Evolutionary conservation across 208 protist species (phyloP), one percentile per base, ranked within the genome.

Genomic region (Wallacemonas rigidus): DNA sequence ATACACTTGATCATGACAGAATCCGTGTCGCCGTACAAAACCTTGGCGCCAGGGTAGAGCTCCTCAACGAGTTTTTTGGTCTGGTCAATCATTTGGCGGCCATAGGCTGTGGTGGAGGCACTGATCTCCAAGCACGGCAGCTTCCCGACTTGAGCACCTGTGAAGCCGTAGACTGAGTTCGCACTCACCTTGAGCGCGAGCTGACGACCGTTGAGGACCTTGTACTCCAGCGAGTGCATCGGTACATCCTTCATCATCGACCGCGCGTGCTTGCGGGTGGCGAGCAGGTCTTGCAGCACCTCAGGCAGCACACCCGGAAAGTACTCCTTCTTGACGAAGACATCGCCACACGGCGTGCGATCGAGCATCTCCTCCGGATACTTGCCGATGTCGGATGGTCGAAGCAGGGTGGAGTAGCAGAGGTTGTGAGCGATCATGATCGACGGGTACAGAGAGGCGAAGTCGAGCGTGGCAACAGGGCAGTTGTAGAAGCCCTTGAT

Each of bases 381-480:
- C 57, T 96, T 95, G 48, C 92, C 77, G 36, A 98, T 98, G 4
- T 94, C 83, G 2, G 57, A 1, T 9, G 77, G 81, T 0, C 81
- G 82, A 14, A 97, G 77, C n/a, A 94, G 77, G 36, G 94, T 97
- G 55, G 91, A 98, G 82, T 99, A 99, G 84, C 99, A 99, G 47
- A 99, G 85, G 85, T 99, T 99, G 87, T 99, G 99, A 3, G 99
- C 99, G 79, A 99, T 99, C 96, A 99, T 99, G 86, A 99, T 99
- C n/a, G 98, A 99, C 17, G 99, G 99, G 89, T 99, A 99, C 58
- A 99, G 96, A 50, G 98, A 99, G 14, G 98, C 95, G 82, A 99
- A 99, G 84, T 99, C 99, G 36, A 99, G 91, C 2, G 99, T 99
- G 4, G 95, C 88, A 67, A 99, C 98, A 26, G 98, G 98, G 72